Conservation (phyloP, 2,329 filamentous ascomycete genomes). For the Pseudonectria buxi region DNA sequence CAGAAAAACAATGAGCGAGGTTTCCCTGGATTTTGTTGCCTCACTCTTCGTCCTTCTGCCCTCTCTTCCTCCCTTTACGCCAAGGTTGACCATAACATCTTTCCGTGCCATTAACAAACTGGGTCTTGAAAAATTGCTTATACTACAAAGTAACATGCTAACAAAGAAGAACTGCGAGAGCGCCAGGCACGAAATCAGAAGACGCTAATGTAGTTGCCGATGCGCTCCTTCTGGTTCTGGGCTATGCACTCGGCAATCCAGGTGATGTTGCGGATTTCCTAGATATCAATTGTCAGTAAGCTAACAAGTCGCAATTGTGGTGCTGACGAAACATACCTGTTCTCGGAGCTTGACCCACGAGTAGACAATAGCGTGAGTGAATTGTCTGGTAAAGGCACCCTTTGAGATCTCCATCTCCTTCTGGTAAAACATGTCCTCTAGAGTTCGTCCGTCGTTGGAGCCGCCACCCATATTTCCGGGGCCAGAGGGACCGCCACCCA, state of each 20-base stretch:
- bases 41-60: slow-evolving; percentile 17
- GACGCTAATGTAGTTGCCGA: slow-evolving; percentile 97
- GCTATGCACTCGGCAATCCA: slow-evolving; percentile 99
- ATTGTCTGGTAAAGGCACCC: slow-evolving; percentile 89
- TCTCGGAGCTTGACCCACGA: slow-evolving; percentile 97
- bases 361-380: slow-evolving; percentile 91
- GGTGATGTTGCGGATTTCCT: slow-evolving; percentile 99
- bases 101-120: slow-evolving; percentile 28
- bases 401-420: slow-evolving; percentile 99
- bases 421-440: slow-evolving; percentile 98
- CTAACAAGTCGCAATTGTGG: slow-evolving; percentile 1
- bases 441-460: slow-evolving; percentile 75
- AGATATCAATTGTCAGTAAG: slow-evolving; percentile 23
- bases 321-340: slow-evolving; percentile 57
- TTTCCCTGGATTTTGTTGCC: slow-evolving; percentile 16
- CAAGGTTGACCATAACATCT: slow-evolving; percentile 23
- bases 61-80: slow-evolving; percentile 26
- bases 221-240: slow-evolving; percentile 98
- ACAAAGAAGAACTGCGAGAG: slow-evolving; percentile 17
- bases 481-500: slow-evolving; percentile 63
- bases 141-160: slow-evolving; percentile 37
- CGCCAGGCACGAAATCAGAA: slow-evolving; percentile 52
- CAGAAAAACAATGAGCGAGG: slow-evolving; percentile 17
- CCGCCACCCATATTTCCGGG: slow-evolving; percentile 79
- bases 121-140: slow-evolving; percentile 21